Evolutionary conservation across 2,329 filamentous ascomycete genomes (phyloP), one percentile per base, ranked within the genome.

Genomic region (Trichophyton mentagrophytes): DNA sequence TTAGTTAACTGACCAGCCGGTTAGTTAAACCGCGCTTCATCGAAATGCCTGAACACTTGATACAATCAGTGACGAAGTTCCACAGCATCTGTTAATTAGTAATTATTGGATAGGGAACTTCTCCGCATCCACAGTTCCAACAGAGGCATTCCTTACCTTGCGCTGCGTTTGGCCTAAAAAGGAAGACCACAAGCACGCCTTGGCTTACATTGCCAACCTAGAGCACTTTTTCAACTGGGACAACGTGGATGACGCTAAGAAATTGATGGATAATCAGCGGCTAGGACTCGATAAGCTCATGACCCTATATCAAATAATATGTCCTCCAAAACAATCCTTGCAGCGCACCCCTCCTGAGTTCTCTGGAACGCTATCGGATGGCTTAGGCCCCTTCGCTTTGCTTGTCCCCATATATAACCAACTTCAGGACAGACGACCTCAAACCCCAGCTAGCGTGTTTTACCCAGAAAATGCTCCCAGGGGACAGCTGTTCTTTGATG

Each of bases 91-190:
- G 27, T 30, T 30, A 30, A 30, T 7, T 30, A 30, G 1, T n/a
- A n/a, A n/a, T n/a, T 30, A 7, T 30, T 30, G 1, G 0, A 17
- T 8, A 64, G 63, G 63, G n/a, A 30, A 30, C 40, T 64, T 63
- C 58, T 64, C 61, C 3, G 61, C 63, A 38, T 64, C 60, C 3
- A 60, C 59, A 8, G 63, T 60, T 58, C 20, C 59, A 63, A 64
- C 60, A 53, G 63, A 64, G 51, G 63, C 61, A 58, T 64, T 63
- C 60, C 55, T 64, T 57, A 64, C 60, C n/a, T 20, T 63, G 22
- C 60, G 53, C 30, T 62, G 61, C 47, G 55, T 64, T 60, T 63
- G 61, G 61, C 63, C 60, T 15, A 22, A 61, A 59, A 60, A 62
- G 33, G 42, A 27, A 38, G 15, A n/a, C 7, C n/a, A 17, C 27